Evolutionary conservation across 176 grass and related monocot genomes (phyloP), one percentile per base, ranked within the genome.

Genomic region (Rhynchospora breviuscula): DNA sequence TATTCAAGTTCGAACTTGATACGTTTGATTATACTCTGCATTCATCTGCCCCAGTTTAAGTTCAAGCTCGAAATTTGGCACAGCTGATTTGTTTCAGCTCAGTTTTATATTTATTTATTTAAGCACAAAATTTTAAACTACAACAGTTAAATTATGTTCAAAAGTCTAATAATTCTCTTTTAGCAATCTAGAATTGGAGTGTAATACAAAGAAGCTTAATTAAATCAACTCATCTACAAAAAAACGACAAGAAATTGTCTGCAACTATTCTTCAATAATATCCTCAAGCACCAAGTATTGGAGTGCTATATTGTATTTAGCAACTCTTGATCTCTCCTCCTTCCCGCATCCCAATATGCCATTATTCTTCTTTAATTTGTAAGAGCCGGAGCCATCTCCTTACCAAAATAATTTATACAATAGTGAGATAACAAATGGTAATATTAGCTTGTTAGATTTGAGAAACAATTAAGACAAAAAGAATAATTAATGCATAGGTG

Each of bases 221-320:
- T 52, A 52, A 52, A 52, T 52, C 21, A 7, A 54, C 13, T 53
- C 35, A 43, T 13, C 21, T 76, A 76, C 0, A 15, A 78, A 56
- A 57, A 46, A 79, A 40, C 4, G 68, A 54, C 40, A 12, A 48
- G 10, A 66, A 8, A 49, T 10, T 73, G 40, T 51, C 45, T 25
- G 33, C 19, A 53, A 49, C 35, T 73, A 79, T 81, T 79, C 84
- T 58, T 84, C 85, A 70, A 83, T 68, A 46, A 91, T 87, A 40
- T 93, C 87, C 82, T 97, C 89, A 21, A 94, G 86, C 74, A 90
- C 72, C 33, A 94, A 91, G 81, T 91, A 87, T 52, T 94, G 95
- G 60, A 91, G 86, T 48, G 90, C 90, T 81, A 93, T 85, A 21
- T 92, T 94, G 67, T 98, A 98, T 86, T 93, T 98, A 21, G 92